A percentile compares a stretch with the other conserved stretches of the same genome.
These are phyloP conservation scores for Globisporangium paroecandrum DNA, from an alignment of 352 stramenopile genomes.

Conservation along the genomic window DNA sequence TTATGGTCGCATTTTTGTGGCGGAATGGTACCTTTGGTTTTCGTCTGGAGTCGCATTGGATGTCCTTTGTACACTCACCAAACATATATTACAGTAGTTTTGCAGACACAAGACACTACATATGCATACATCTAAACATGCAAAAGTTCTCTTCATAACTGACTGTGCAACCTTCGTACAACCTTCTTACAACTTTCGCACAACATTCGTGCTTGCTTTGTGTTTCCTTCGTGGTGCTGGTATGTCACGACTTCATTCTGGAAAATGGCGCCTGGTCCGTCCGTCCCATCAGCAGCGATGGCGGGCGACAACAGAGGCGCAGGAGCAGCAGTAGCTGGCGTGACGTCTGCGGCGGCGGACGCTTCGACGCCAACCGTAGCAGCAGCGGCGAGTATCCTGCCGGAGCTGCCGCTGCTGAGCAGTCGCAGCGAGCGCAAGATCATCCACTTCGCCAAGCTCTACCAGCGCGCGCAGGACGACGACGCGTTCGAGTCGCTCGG, in stretches of 20 bases:
- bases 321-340: neutral
- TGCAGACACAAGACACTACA: too few species aligned
- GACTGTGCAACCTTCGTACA: too few species aligned
- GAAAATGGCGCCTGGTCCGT: neutral
- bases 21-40: neutral
- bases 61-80: neutral
- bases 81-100: too few species aligned
- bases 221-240: too few species aligned
- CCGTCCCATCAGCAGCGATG: neutral
- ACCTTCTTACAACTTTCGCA: too few species aligned
- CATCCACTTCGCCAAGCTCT: constrained; percentile 63
- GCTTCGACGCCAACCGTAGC: too few species aligned
- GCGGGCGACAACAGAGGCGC: neutral
- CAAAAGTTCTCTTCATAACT: too few species aligned
- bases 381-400: neutral
- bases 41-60: neutral
- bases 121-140: too few species aligned
- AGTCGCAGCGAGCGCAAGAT: constrained; percentile 16
- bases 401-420: constrained; percentile 18
- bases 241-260: neutral
- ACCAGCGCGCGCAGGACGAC: constrained; percentile 54
- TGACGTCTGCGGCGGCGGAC: neutral
- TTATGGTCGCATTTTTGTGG: neutral
- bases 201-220: too few species aligned
- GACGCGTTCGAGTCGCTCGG: constrained; percentile 50